Evolutionary conservation across 495 filamentous ascomycete species (phyloP).

Genomic region (Annulohypoxylon moriforme): DNA sequence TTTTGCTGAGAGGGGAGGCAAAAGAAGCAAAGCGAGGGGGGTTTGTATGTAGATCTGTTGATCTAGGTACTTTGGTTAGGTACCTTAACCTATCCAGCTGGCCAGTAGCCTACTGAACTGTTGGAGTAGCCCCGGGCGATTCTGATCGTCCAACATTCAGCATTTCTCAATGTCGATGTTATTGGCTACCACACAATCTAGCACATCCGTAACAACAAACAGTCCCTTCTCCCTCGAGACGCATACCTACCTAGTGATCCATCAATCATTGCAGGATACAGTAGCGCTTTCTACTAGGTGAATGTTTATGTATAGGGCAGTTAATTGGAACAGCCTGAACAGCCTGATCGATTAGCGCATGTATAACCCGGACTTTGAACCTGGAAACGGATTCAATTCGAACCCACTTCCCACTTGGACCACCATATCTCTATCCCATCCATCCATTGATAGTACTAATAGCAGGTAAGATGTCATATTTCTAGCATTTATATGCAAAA

Average conservation of each 20-base stretch:
- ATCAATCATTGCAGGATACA: background rate
- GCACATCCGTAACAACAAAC: background rate
- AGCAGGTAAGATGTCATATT: background rate
- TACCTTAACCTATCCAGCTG: no score
- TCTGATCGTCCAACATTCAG: conserved; percentile 1
- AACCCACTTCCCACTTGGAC: background rate
- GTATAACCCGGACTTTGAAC: background rate
- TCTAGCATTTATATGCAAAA: background rate
- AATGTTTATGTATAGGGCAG: background rate
- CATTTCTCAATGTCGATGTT: background rate
- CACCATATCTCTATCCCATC: background rate
- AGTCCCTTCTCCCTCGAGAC: background rate
- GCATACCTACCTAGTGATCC: background rate
- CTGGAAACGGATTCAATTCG: background rate
- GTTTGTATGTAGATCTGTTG: background rate
- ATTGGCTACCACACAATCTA: background rate
- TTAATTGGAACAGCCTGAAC: background rate
- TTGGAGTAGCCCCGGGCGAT: background rate
- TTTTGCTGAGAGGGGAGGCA: conserved; percentile 5
- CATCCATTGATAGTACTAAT: background rate
- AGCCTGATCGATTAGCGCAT: background rate
- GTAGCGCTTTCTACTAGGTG: background rate
- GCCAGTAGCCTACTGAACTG: no score
- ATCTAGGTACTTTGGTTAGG: background rate
- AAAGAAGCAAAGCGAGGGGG: conserved; percentile 12